Conservation (phyloP, 352 stramenopile species). For the Globisporangium takayamanum region DNA sequence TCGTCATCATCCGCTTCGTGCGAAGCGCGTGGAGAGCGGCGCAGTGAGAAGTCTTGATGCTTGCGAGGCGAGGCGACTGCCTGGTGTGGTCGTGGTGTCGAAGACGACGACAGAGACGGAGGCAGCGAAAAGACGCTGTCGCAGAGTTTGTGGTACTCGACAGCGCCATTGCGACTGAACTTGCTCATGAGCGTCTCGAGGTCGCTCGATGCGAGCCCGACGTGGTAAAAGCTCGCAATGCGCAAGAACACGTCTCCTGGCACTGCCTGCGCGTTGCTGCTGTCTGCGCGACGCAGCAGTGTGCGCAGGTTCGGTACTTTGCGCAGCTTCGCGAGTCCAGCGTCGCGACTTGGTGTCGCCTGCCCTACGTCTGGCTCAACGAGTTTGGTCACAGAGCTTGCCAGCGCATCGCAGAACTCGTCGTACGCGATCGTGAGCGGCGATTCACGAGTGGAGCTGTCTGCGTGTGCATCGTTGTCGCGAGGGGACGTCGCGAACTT, state of each 20-base stretch:
- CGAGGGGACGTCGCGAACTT: constrained; percentile 18
- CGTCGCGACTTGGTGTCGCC: not conserved
- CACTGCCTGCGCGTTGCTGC: constrained; percentile 2
- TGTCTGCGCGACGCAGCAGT: constrained; percentile 13
- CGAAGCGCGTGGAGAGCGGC: not conserved
- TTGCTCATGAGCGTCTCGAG: constrained; percentile 22
- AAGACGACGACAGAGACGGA: not conserved
- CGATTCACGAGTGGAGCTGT: constrained; percentile 3
- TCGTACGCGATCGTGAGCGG: constrained; percentile 31
- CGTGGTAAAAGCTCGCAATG: constrained; percentile 20
- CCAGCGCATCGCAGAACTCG: constrained; percentile 56
- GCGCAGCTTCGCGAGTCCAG: constrained; percentile 21
- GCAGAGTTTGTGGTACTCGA: constrained; percentile 31
- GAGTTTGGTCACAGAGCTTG: not conserved
- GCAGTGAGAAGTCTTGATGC: not conserved
- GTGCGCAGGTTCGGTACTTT: constrained; percentile 21
- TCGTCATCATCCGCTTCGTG: not conserved
- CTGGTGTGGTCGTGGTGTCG: not conserved
- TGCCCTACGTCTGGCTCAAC: not conserved
- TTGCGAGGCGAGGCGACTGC: not conserved
- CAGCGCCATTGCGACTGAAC: constrained; percentile 26
- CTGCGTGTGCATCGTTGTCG: not conserved
- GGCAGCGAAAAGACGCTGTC: constrained; percentile 31
- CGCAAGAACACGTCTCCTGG: constrained; percentile 21
- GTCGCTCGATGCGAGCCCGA: constrained; percentile 23